These are phyloP conservation scores for Vigna unguiculata DNA, from an alignment of 306 rosid species.

Conservation along the genomic window DNA sequence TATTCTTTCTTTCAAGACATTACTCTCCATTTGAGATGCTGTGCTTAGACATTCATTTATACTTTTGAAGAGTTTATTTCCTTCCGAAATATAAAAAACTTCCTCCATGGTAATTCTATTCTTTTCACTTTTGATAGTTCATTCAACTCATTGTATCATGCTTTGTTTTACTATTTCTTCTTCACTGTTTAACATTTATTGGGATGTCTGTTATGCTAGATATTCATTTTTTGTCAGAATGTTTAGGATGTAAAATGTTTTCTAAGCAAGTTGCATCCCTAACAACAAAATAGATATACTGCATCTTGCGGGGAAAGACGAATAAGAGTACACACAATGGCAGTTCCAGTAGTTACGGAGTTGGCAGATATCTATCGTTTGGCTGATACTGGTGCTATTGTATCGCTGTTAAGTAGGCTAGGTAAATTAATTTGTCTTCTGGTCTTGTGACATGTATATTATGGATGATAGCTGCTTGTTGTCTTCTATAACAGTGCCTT, in stretches of 20 bases:
- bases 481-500: slow-evolving; percentile 41
- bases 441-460: slow-evolving; percentile 30
- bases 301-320: slow-evolving; percentile 99
- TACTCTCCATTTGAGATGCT: slow-evolving; percentile 29
- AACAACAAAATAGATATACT: slow-evolving; percentile 78
- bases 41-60: slow-evolving; percentile 15
- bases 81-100: not conserved
- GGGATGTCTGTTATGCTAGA: slow-evolving; percentile 36
- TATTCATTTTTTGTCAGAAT: slow-evolving; percentile 31
- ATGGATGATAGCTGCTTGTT: slow-evolving; percentile 44
- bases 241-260: slow-evolving; percentile 26
- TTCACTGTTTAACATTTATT: not conserved
- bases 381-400: slow-evolving; percentile 93
- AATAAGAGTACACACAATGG: slow-evolving; percentile 94
- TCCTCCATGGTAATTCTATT: not conserved
- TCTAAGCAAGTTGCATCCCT: slow-evolving; percentile 51
- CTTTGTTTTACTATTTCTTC: slow-evolving; percentile 36
- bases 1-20: not conserved
- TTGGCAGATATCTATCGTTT: slow-evolving; percentile 85
- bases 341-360: slow-evolving; percentile 90
- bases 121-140: not conserved
- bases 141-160: slow-evolving; percentile 32
- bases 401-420: slow-evolving; percentile 82
- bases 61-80: slow-evolving; percentile 14
- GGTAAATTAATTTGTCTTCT: slow-evolving; percentile 56